phyloP scores from a whole-genome alignment of 192 early-diverging fungal species.

The Phlyctochytrium planicorne region DNA sequence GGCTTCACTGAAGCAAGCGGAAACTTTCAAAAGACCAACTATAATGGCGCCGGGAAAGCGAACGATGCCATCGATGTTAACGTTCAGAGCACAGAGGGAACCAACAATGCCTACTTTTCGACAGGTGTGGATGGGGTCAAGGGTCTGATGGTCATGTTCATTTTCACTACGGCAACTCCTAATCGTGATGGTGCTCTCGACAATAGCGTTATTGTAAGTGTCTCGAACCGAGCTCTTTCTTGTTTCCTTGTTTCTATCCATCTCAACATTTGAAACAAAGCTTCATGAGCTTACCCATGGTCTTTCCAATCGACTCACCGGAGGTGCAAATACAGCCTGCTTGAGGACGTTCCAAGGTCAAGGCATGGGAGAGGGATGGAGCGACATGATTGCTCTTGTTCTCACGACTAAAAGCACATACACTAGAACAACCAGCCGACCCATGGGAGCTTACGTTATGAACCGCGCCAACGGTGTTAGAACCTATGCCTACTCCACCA shows the following conservation, averaged over 20 bases:
- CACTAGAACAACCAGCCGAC: constrained; percentile 34
- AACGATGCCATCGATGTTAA: constrained; percentile 56
- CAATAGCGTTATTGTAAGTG: constrained; percentile 49
- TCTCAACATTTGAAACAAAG: constrained; percentile 51
- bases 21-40: constrained; percentile 62
- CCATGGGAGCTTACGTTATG: constrained; percentile 44
- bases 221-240: constrained; percentile 57
- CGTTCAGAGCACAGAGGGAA: constrained; percentile 53
- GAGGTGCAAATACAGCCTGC: no score
- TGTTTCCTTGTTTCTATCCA: constrained; percentile 60
- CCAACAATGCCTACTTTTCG: constrained; percentile 60
- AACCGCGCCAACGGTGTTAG: constrained; percentile 44
- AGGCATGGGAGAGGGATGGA: constrained; percentile 65
- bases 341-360: constrained; percentile 48
- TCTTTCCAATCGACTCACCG: no score
- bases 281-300: no score
- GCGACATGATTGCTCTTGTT: constrained; percentile 50
- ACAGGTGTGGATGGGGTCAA: constrained; percentile 52
- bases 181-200: constrained; percentile 54
- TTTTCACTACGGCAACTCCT: constrained; percentile 42
- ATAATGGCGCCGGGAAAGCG: constrained; percentile 24
- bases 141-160: constrained; percentile 53
- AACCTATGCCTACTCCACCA: constrained; percentile 56
- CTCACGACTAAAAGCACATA: constrained; percentile 30
- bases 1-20: constrained; percentile 50